Base-by-base conservation (phyloP, 208 protist genomes). In the Trypanosoma lewisi region DNA sequence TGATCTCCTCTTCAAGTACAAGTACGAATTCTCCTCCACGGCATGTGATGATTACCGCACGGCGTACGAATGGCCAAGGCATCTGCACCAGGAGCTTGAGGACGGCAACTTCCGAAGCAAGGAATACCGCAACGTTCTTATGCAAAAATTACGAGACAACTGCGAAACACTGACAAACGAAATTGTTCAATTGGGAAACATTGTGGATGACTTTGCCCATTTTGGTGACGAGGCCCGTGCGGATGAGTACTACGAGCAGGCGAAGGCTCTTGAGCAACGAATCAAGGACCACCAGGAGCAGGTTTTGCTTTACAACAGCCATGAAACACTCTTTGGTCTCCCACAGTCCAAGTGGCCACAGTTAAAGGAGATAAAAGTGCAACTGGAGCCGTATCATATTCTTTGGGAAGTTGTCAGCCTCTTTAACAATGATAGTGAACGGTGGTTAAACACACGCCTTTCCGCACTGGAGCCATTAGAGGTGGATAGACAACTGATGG, bases 371-470 rank as follows among this genome's bases (percentile, higher is more conserved):
- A 82, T 94, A 27, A 74, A 85, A 23, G 78, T 67, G 60, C 86
- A 82, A 28, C 96, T 97, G 42, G 90, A 97, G 76, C 90, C 93
- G 19, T 96, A 95, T 75, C 77, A 87, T 48, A 71, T 74, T 30
- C 79, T 98, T 41, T 98, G 95, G 94, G 89, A 96, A 58, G 79
- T 96, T 33, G 87, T 87, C 21, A 90, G 78, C 64, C 57, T 73
- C 60, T 96, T 91, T 62, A 87, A 85, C 61, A 80, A 79, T 11
- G 87, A 94, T 61, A 85, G 76, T 63, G 89, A 94, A 57, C 85
- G 84, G 16, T 98, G 95, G 93, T 71, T 91, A 53, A 87, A 88
- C 62, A 93, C 90, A n/a, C 88, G 88, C 56, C 85, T 97, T 63
- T 54, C 78, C n/a, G 77, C 83, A 2, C 75, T 97, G 33, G 73